Conservation (phyloP, 108 stramenopile species). For the Cyclotella distinguenda region DNA sequence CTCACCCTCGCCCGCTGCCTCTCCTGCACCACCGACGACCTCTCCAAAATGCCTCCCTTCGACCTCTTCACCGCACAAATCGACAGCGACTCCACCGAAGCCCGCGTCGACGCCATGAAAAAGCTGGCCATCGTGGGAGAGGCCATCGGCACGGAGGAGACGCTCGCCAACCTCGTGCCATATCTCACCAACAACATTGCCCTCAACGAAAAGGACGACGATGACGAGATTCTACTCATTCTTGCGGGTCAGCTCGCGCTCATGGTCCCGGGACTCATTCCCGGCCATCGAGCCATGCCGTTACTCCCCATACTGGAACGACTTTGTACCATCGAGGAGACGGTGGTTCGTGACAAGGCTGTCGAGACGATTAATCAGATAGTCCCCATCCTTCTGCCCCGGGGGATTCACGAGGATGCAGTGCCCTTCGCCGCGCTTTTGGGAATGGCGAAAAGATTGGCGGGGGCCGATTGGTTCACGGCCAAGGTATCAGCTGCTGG, state of each 20-base stretch:
- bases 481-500: slow-evolving; percentile 90
- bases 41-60: slow-evolving; percentile 63
- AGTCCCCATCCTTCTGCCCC: slow-evolving; percentile 34
- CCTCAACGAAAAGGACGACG: slow-evolving; percentile 36
- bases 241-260: slow-evolving; percentile 70
- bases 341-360: slow-evolving; percentile 90
- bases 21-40: slow-evolving; percentile 45
- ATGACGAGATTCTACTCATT: slow-evolving; percentile 78
- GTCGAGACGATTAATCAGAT: slow-evolving; percentile 73
- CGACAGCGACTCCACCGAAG: slow-evolving; percentile 64
- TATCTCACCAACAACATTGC: slow-evolving; percentile 58
- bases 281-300: slow-evolving; percentile 45
- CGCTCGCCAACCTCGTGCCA: slow-evolving; percentile 57
- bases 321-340: slow-evolving; percentile 93
- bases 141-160: slow-evolving; percentile 70
- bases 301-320: slow-evolving; percentile 90
- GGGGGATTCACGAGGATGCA: slow-evolving; percentile 27
- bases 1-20: slow-evolving; percentile 77
- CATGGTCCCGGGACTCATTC: slow-evolving; percentile 73
- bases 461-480: slow-evolving; percentile 96
- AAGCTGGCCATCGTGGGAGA: slow-evolving; percentile 76
- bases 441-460: slow-evolving; percentile 78
- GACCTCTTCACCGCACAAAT: slow-evolving; percentile 77
- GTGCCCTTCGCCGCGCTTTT: slow-evolving; percentile 43
- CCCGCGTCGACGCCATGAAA: slow-evolving; percentile 86